A percentile compares a stretch with the other conserved stretches of the same genome.
These are phyloP conservation scores for Suillus plorans DNA, from an alignment of 768 basidiomycete genomes.

Conservation along the genomic window DNA sequence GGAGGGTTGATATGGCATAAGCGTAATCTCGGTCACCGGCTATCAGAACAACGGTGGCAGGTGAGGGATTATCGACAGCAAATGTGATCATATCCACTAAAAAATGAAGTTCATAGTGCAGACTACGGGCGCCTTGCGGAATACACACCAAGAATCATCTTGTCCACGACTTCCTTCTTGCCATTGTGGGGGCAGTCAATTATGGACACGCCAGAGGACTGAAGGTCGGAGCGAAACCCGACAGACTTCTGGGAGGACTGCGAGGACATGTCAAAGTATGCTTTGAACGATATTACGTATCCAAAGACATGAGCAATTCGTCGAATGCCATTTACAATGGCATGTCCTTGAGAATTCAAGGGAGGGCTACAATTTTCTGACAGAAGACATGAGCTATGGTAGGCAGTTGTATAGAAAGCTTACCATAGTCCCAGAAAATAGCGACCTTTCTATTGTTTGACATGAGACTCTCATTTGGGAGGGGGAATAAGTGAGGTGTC, in stretches of 20 bases:
- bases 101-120: slow-evolving; percentile 4
- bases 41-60: slow-evolving; percentile 59
- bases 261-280: slow-evolving; percentile 50
- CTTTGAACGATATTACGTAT: slow-evolving; percentile 48
- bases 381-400: slow-evolving; percentile 14
- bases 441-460: slow-evolving; percentile 38
- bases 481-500: background rate
- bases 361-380: slow-evolving; percentile 31
- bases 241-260: slow-evolving; percentile 33
- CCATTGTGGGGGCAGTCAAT: slow-evolving; percentile 35
- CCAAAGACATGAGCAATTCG: slow-evolving; percentile 48
- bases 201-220: slow-evolving; percentile 44
- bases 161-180: slow-evolving; percentile 41
- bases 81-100: slow-evolving; percentile 67
- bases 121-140: slow-evolving; percentile 1
- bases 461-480: slow-evolving; percentile 26
- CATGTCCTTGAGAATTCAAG: slow-evolving; percentile 31
- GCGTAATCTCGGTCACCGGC: slow-evolving; percentile 68
- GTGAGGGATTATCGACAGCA: slow-evolving; percentile 58
- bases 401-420: slow-evolving; percentile 5
- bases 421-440: slow-evolving; percentile 42
- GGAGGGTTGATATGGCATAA: slow-evolving; percentile 59
- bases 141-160: slow-evolving; percentile 44
- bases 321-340: slow-evolving; percentile 43
- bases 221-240: slow-evolving; percentile 40